Percentiles rank a stretch among this genome's conserved stretches.
Evolutionary conservation across 2,329 filamentous ascomycete genomes (phyloP).

Genomic region (Verticillium klebahnii): DNA sequence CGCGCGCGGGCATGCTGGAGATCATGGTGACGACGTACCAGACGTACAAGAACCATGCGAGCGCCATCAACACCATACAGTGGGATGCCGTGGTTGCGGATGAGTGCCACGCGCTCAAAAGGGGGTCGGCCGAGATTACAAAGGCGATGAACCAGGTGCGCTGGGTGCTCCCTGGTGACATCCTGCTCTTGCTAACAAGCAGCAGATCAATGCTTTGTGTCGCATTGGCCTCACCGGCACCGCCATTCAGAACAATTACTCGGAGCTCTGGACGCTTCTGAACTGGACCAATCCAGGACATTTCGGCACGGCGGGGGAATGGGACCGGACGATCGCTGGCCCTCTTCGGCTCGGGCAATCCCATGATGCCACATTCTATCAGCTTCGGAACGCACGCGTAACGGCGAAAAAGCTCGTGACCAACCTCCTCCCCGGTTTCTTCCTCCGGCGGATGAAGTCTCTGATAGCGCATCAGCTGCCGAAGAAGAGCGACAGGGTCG

Average conservation of each 20-base stretch:
- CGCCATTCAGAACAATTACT: slow-evolving; percentile 96
- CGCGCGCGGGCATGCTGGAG: slow-evolving; percentile 72
- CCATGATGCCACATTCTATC: slow-evolving; percentile 79
- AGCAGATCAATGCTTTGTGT: slow-evolving; percentile 81
- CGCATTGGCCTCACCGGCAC: slow-evolving; percentile 92
- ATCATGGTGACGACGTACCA: slow-evolving; percentile 92
- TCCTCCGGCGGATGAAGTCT: slow-evolving; percentile 87
- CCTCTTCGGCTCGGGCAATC: slow-evolving; percentile 86
- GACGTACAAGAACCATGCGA: slow-evolving; percentile 77
- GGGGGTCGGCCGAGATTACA: slow-evolving; percentile 69
- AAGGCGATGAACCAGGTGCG: slow-evolving; percentile 70
- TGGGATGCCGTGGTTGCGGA: slow-evolving; percentile 97
- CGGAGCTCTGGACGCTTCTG: slow-evolving; percentile 91
- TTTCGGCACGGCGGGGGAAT: slow-evolving; percentile 61
- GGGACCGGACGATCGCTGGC: slow-evolving; percentile 72
- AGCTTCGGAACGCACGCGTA: slow-evolving; percentile 74
- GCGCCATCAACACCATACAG: slow-evolving; percentile 71
- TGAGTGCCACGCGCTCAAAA: slow-evolving; percentile 89
- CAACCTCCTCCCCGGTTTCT: slow-evolving; percentile 84
- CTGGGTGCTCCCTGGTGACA: neutral
- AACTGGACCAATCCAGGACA: slow-evolving; percentile 93
- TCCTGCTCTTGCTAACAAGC: neutral
- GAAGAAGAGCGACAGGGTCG: slow-evolving; percentile 89
- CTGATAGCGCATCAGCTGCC: slow-evolving; percentile 89
- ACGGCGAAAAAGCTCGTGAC: slow-evolving; percentile 82